Percentiles rank a stretch among this genome's conserved stretches.
phyloP scores from a whole-genome alignment of 805 yeast species.

The Alloascoidea africana region DNA sequence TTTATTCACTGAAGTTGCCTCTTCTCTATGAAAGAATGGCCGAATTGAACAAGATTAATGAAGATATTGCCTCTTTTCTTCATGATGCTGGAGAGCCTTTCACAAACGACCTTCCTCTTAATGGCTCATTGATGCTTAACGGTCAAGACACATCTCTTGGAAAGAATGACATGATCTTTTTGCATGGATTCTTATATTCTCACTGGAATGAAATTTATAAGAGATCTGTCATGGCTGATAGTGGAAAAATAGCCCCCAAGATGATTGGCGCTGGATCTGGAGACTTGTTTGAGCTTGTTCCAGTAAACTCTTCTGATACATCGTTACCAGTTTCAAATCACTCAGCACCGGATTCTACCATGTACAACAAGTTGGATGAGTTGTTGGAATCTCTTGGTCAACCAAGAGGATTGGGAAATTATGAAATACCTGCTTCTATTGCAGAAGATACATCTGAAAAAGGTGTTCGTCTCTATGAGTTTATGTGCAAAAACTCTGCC shows the following conservation, averaged over 20 bases:
- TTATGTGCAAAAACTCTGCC: slow-evolving; percentile 52
- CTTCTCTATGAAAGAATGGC: slow-evolving; percentile 23
- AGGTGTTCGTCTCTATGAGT: slow-evolving; percentile 37
- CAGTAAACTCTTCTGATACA: neutral
- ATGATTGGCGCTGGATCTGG: too few species aligned
- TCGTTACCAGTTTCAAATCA: neutral
- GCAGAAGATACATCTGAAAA: neutral
- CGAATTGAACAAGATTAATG: slow-evolving; percentile 24
- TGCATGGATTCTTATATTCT: slow-evolving; percentile 35
- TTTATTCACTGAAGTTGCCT: slow-evolving; percentile 26
- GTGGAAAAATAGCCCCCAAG: slow-evolving; percentile 9
- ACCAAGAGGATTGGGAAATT: neutral
- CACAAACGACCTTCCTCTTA: neutral
- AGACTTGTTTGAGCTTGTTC: too few species aligned
- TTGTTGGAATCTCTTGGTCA: neutral
- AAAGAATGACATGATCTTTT: slow-evolving; percentile 15
- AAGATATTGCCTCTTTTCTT: slow-evolving; percentile 9
- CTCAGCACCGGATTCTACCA: too few species aligned
- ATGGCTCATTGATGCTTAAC: neutral
- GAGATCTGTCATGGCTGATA: slow-evolving; percentile 9
- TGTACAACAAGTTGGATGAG: neutral
- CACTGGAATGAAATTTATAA: slow-evolving; percentile 25
- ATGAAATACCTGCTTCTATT: neutral
- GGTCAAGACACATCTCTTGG: neutral
- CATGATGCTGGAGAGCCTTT: neutral